Conservation (phyloP, 2,329 filamentous ascomycete genomes). For the Thelonectria olida region DNA sequence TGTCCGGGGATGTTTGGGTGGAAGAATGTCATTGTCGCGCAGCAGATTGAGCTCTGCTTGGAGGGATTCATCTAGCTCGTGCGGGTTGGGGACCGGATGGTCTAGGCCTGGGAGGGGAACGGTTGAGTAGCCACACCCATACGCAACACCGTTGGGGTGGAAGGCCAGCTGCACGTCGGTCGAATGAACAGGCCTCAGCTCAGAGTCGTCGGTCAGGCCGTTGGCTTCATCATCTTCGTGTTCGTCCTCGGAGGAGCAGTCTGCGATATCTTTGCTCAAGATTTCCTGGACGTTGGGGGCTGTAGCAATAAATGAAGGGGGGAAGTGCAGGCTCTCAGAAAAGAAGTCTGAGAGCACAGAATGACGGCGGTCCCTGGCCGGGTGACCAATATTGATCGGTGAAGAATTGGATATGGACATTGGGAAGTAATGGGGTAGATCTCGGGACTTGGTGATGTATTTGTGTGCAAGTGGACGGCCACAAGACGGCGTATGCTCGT, state of each 20-base stretch:
- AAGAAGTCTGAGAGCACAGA: slow-evolving; percentile 36
- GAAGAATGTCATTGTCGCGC: slow-evolving; percentile 33
- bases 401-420: not conserved
- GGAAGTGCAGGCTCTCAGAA: slow-evolving; percentile 21
- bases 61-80: slow-evolving; percentile 32
- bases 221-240: slow-evolving; percentile 19
- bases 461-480: no score
- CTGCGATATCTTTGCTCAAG: slow-evolving; percentile 30
- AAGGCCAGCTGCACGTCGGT: slow-evolving; percentile 31
- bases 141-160: slow-evolving; percentile 30
- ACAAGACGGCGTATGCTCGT: no score
- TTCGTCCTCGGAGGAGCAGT: slow-evolving; percentile 33
- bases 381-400: slow-evolving; percentile 15
- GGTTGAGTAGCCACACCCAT: slow-evolving; percentile 30
- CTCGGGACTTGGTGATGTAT: no score
- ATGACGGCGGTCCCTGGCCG: slow-evolving; percentile 22
- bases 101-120: slow-evolving; percentile 27
- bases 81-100: slow-evolving; percentile 28
- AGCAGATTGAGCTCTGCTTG: slow-evolving; percentile 30
- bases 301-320: slow-evolving; percentile 23
- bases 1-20: not conserved
- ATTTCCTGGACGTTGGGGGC: slow-evolving; percentile 31
- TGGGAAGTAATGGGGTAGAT: no score
- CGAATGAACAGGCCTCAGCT: slow-evolving; percentile 5
- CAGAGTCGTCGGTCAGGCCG: slow-evolving; percentile 5